Conservation (phyloP, 2,329 filamentous ascomycete species). For the Xylariomycetidae sp. region DNA sequence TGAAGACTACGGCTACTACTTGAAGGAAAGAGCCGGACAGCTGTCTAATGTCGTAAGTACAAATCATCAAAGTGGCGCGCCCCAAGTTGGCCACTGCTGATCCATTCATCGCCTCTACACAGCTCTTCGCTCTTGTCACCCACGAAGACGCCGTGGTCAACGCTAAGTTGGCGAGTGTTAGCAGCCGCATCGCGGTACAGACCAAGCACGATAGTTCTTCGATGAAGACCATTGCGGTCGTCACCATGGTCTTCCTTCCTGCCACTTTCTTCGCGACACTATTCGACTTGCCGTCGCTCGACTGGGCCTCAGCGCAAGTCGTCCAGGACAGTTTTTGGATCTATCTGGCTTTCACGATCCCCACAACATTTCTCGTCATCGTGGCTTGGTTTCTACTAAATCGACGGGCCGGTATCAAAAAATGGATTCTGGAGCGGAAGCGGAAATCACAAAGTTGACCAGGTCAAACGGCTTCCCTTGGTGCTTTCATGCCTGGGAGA, state of each 20-base stretch:
- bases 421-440: background rate
- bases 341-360: conserved; percentile 46
- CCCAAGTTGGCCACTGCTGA: conserved; percentile 3
- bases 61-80: too few relatives aligned
- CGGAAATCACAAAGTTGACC: too few relatives aligned
- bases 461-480: too few relatives aligned
- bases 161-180: conserved; percentile 14
- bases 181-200: conserved; percentile 14
- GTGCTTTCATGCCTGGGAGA: too few relatives aligned
- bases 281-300: conserved; percentile 17
- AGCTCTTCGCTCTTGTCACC: conserved; percentile 19
- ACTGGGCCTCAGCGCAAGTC: conserved; percentile 8
- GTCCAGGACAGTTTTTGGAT: conserved; percentile 22
- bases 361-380: conserved; percentile 22
- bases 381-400: conserved; percentile 12
- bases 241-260: conserved; percentile 22
- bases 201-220: conserved; percentile 15
- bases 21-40: conserved; percentile 20
- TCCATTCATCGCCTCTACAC: background rate
- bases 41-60: conserved; percentile 19
- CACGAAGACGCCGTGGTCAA: conserved; percentile 18
- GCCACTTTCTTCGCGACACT: conserved; percentile 22
- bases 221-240: conserved; percentile 20
- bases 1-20: conserved; percentile 17
- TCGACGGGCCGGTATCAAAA: background rate